A percentile compares a stretch with the other conserved stretches of the same genome.
Conservation (phyloP, 768 basidiomycete species). For the Chalciporus chontae region DNA sequence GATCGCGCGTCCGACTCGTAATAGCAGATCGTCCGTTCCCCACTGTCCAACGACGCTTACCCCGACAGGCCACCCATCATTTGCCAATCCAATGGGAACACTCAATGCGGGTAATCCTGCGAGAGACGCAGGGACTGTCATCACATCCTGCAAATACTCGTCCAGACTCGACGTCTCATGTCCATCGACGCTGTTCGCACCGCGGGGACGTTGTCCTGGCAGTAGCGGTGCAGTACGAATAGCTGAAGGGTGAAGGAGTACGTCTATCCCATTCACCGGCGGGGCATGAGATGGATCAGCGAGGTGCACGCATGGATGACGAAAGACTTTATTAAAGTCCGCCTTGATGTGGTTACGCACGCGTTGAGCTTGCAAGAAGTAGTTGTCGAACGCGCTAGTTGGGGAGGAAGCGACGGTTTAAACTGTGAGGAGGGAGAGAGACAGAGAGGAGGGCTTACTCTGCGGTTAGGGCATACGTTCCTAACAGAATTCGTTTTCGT, state of each 20-base stretch:
- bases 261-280: constrained; percentile 53
- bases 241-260: constrained; percentile 83
- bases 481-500: constrained; percentile 79
- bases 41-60: constrained; percentile 84
- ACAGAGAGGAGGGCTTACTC: constrained; percentile 53
- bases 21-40: constrained; percentile 67
- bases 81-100: constrained; percentile 52
- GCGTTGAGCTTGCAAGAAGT: constrained; percentile 89
- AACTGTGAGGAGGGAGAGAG: background rate
- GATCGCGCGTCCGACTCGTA: constrained; percentile 51
- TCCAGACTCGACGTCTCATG: constrained; percentile 33
- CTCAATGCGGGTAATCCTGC: constrained; percentile 84
- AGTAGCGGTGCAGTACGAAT: constrained; percentile 80
- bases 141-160: constrained; percentile 84
- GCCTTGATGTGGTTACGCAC: constrained; percentile 66
- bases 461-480: constrained; percentile 88
- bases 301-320: constrained; percentile 47
- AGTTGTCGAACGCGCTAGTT: constrained; percentile 91
- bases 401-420: background rate
- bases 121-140: constrained; percentile 89
- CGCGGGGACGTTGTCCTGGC: constrained; percentile 1
- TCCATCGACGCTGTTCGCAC: background rate
- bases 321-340: constrained; percentile 75
- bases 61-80: constrained; percentile 78
- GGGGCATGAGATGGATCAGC: constrained; percentile 14